phyloP scores from a whole-genome alignment of 2,329 filamentous ascomycete species.

The Aspergillus arachidicola region DNA sequence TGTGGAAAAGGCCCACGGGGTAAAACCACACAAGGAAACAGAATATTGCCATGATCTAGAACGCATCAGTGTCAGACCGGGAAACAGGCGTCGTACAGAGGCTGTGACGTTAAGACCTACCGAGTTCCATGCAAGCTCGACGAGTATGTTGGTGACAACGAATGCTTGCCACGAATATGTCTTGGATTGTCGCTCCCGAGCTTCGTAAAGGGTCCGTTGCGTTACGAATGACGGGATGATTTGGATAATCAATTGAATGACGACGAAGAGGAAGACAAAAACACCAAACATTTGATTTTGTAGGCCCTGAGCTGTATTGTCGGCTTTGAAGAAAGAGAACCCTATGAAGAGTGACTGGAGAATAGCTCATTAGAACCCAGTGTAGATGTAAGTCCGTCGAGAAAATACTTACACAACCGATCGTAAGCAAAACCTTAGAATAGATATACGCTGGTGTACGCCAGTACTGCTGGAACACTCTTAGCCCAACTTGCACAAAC shows the following conservation, averaged over 20 bases:
- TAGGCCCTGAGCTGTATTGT: constrained; percentile 72
- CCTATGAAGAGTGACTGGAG: constrained; percentile 71
- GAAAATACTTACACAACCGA: constrained; percentile 44
- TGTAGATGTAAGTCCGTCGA: constrained; percentile 9
- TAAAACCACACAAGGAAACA: constrained; percentile 67
- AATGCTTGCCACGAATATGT: constrained; percentile 73
- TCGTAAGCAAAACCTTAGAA: constrained; percentile 70
- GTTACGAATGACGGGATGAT: constrained; percentile 60
- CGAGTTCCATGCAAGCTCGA: constrained; percentile 66
- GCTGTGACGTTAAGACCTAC: not conserved
- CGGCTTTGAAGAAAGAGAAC: constrained; percentile 74
- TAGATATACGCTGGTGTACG: constrained; percentile 84
- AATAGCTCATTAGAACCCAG: constrained; percentile 33
- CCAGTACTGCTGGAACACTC: constrained; percentile 88
- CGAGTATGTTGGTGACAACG: constrained; percentile 67
- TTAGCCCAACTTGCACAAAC: constrained; percentile 64
- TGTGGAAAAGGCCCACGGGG: constrained; percentile 48
- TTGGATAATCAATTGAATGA: constrained; percentile 56
- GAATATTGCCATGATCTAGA: constrained; percentile 56
- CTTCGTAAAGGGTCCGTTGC: constrained; percentile 59
- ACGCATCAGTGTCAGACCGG: not conserved
- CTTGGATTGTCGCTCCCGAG: constrained; percentile 63
- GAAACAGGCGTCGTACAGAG: not conserved
- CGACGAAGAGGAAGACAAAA: constrained; percentile 78
- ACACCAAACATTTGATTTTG: constrained; percentile 87